These are phyloP conservation scores for Wickerhamomyces xylosicus DNA, from an alignment of 805 yeast species.

Conservation along the genomic window DNA sequence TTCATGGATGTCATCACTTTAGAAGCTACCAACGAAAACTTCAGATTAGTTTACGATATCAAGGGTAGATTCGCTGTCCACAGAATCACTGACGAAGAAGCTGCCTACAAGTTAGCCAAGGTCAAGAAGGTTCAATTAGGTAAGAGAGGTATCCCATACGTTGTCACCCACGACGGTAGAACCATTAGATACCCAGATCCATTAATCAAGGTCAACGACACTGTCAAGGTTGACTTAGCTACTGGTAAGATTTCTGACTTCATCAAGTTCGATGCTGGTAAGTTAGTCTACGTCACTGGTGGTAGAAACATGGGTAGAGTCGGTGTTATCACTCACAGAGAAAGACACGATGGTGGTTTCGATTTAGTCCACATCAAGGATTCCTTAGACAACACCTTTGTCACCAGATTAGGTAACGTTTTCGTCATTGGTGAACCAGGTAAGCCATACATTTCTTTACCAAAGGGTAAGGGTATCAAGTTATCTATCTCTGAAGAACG, in stretches of 20 bases:
- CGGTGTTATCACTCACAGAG: constrained; percentile 93
- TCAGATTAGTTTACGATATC: constrained; percentile 96
- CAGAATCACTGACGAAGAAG: constrained; percentile 99
- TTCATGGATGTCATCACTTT: constrained; percentile 98
- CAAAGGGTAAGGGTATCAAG: constrained; percentile 99
- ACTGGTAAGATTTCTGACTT: constrained; percentile 87
- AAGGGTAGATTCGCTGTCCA: constrained; percentile 99
- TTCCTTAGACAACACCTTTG: constrained; percentile 88
- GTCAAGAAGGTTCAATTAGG: constrained; percentile 98
- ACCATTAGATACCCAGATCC: constrained; percentile 99
- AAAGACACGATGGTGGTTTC: constrained; percentile 97
- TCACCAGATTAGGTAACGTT: constrained; percentile 88
- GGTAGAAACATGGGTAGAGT: constrained; percentile 98
- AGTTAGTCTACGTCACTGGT: constrained; percentile 88
- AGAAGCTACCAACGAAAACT: constrained; percentile 98
- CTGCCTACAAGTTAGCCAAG: constrained; percentile 95
- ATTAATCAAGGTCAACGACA: constrained; percentile 90
- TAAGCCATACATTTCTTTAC: constrained; percentile 89
- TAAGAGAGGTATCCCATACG: constrained; percentile 96
- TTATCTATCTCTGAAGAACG: constrained; percentile 94
- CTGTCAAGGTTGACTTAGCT: constrained; percentile 94
- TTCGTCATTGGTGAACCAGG: constrained; percentile 93
- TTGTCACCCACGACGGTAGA: constrained; percentile 99
- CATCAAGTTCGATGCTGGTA: constrained; percentile 90
- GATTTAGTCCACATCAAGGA: constrained; percentile 96